These are phyloP conservation scores for Nakazawaea populi DNA, from an alignment of 805 yeast genomes.

Conservation along the genomic window DNA sequence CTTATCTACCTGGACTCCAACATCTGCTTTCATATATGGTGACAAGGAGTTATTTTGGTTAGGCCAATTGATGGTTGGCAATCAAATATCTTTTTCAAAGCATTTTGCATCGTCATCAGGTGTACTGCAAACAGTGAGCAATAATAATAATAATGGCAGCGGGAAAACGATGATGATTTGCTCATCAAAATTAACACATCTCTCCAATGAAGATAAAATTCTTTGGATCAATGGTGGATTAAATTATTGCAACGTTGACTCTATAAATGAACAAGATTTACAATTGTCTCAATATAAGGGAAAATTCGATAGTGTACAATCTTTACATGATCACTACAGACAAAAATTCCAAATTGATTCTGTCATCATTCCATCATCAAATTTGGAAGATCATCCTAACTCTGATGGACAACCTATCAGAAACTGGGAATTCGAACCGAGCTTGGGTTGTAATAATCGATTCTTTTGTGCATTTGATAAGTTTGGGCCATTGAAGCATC, in stretches of 20 bases:
- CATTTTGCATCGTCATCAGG: conserved; percentile 17
- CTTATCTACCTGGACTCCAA: conserved; percentile 35
- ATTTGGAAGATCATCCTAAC: conserved; percentile 3
- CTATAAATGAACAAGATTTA: conserved; percentile 20
- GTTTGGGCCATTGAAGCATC: conserved; percentile 4
- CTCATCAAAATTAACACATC: conserved; percentile 34
- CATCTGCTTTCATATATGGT: conserved; percentile 48
- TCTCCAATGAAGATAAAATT: conserved; percentile 28
- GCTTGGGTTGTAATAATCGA: conserved; percentile 3
- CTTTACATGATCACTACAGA: conserved; percentile 20
- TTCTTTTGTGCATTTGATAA: conserved; percentile 8
- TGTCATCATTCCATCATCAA: conserved; percentile 25
- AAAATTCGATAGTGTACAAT: conserved; percentile 18
- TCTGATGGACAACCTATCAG: conserved; percentile 1
- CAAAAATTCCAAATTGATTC: conserved; percentile 17
- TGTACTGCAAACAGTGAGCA: conserved; percentile 7
- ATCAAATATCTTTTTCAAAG: conserved; percentile 20
- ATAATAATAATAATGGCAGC: background rate
- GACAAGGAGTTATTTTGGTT: conserved; percentile 79
- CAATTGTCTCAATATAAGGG: conserved; percentile 9
- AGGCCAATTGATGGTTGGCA: conserved; percentile 54
- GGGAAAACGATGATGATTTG: conserved; percentile 24
- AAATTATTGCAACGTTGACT: conserved; percentile 24
- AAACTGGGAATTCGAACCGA: conserved; percentile 6
- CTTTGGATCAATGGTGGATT: conserved; percentile 36